Conservation (phyloP, 2,329 filamentous ascomycete species). For the Leptographium procerum region DNA sequence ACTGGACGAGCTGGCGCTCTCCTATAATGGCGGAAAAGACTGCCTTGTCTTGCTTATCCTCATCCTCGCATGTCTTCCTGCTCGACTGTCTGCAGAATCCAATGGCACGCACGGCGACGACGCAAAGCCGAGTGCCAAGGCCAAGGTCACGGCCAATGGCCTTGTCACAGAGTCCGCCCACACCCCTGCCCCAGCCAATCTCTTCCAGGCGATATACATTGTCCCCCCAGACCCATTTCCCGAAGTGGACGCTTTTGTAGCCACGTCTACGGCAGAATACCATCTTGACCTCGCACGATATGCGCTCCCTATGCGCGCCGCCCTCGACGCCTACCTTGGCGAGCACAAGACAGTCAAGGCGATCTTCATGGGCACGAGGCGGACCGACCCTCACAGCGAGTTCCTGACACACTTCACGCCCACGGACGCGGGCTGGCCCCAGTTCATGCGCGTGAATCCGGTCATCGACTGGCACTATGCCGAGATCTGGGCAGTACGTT, state of each 20-base stretch:
- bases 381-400: conserved; percentile 85
- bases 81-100: conserved; percentile 2
- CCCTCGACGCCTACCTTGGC: conserved; percentile 64
- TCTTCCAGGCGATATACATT: conserved; percentile 77
- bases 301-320: conserved; percentile 66
- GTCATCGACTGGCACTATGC: conserved; percentile 96
- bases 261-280: conserved; percentile 52
- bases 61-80: conserved; percentile 56
- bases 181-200: too few species aligned
- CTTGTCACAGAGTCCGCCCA: conserved; percentile 2
- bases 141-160: background rate
- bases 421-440: conserved; percentile 83
- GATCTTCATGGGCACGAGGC: conserved; percentile 76
- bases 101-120: conserved; percentile 3
- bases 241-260: conserved; percentile 78
- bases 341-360: conserved; percentile 57
- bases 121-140: background rate
- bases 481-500: conserved; percentile 80
- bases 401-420: conserved; percentile 69
- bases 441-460: conserved; percentile 86
- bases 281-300: conserved; percentile 67
- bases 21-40: conserved; percentile 97
- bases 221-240: conserved; percentile 73
- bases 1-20: conserved; percentile 69
- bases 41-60: conserved; percentile 86